Conservation (phyloP, 148 eudicot genomes). For the Camellia granthamiana region DNA sequence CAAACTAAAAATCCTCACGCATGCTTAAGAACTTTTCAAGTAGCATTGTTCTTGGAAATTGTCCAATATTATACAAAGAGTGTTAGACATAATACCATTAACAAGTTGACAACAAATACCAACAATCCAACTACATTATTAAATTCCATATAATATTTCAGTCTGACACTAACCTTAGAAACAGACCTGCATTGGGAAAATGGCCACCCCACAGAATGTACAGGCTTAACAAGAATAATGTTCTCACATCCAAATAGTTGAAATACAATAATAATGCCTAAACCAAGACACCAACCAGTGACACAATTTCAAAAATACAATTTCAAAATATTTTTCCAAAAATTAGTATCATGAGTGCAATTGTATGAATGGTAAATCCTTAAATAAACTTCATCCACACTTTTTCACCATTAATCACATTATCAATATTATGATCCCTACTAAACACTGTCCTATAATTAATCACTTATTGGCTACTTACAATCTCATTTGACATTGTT, state of each 20-base stretch:
- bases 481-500: background rate
- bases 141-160: background rate
- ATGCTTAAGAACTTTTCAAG: background rate
- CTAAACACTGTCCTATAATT: background rate
- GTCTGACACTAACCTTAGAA: slow-evolving; percentile 3
- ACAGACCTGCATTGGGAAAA: background rate
- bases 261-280: background rate
- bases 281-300: background rate
- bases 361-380: background rate
- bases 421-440: background rate
- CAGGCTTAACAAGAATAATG: background rate
- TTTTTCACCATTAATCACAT: background rate
- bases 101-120: background rate
- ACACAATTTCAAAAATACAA: background rate
- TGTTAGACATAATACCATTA: background rate
- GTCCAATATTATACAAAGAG: background rate
- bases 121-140: background rate
- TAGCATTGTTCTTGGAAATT: background rate
- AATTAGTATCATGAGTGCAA: background rate
- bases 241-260: background rate
- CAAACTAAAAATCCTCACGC: background rate
- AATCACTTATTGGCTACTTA: background rate
- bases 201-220: background rate
- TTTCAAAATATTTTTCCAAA: background rate
- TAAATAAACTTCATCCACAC: background rate